These are phyloP conservation scores for Hymenoscyphus occultus DNA, from an alignment of 2,329 filamentous ascomycete genomes.

Conservation along the genomic window DNA sequence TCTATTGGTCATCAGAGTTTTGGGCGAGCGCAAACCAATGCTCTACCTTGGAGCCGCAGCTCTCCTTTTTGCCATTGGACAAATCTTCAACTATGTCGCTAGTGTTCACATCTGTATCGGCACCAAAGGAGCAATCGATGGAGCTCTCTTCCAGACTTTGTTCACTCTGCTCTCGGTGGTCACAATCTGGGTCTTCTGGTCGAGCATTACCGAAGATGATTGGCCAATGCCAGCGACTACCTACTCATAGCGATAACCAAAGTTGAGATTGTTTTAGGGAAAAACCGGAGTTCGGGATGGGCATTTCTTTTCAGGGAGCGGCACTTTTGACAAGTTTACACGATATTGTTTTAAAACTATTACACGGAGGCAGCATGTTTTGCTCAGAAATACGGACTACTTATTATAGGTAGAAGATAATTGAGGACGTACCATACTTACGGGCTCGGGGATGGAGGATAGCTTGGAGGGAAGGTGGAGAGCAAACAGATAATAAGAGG, in stretches of 20 bases:
- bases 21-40: slow-evolving; percentile 92
- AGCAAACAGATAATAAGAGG: not conserved
- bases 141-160: slow-evolving; percentile 85
- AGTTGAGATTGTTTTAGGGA: slow-evolving; percentile 14
- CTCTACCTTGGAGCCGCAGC: slow-evolving; percentile 73
- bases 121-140: slow-evolving; percentile 82
- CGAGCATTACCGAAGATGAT: slow-evolving; percentile 97
- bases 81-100: slow-evolving; percentile 94
- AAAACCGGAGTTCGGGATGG: slow-evolving; percentile 29
- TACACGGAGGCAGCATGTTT: slow-evolving; percentile 18
- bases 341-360: slow-evolving; percentile 32
- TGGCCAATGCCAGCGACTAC: slow-evolving; percentile 65
- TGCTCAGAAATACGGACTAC: slow-evolving; percentile 17
- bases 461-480: not conserved
- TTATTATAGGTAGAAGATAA: slow-evolving; percentile 18
- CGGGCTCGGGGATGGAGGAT: not conserved
- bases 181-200: slow-evolving; percentile 93
- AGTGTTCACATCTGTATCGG: slow-evolving; percentile 88
- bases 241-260: slow-evolving; percentile 32
- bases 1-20: slow-evolving; percentile 77
- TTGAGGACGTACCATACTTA: slow-evolving; percentile 12
- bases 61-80: slow-evolving; percentile 83
- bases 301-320: slow-evolving; percentile 26
- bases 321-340: slow-evolving; percentile 27
- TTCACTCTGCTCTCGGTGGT: slow-evolving; percentile 86